phyloP scores from a whole-genome alignment of 495 filamentous ascomycete genomes.

The Xanthoparmelia taractica region DNA sequence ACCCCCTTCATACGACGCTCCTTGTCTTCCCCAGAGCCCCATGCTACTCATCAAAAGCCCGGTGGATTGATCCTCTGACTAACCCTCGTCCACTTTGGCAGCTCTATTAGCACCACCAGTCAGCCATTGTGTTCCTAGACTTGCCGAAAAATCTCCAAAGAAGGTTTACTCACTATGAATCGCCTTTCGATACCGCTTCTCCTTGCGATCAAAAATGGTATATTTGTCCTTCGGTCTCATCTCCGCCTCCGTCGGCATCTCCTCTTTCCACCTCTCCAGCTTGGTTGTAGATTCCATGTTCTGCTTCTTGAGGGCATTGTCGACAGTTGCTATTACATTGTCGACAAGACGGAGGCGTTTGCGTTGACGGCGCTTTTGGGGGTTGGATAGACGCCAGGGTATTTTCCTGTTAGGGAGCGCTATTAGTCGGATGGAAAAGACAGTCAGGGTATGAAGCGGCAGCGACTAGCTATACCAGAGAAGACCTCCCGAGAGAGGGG shows the following conservation, averaged over 20 bases:
- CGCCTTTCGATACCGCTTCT: conserved; percentile 88
- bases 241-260: conserved; percentile 94
- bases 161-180: conserved; percentile 73
- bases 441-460: not conserved
- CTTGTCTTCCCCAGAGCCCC: not conserved
- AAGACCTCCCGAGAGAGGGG: conserved; percentile 68
- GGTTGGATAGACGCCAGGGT: conserved; percentile 86
- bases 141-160: conserved; percentile 14
- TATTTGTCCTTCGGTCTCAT: conserved; percentile 98
- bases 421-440: conserved; percentile 8
- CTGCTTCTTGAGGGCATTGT: conserved; percentile 63
- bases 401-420: conserved; percentile 65
- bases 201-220: conserved; percentile 93
- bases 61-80: conserved; percentile 89
- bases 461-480: conserved; percentile 55
- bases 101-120: conserved; percentile 43
- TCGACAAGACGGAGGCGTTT: conserved; percentile 81
- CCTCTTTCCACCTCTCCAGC: conserved; percentile 78
- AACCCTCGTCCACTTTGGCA: conserved; percentile 94
- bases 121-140: not conserved
- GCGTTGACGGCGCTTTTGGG: conserved; percentile 85
- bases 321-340: conserved; percentile 66
- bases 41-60: conserved; percentile 63
- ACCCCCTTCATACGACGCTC: not conserved
- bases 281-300: conserved; percentile 56